phyloP scores from a whole-genome alignment of 139 green algal genomes.

The Astrephomene gubernaculifera region DNA sequence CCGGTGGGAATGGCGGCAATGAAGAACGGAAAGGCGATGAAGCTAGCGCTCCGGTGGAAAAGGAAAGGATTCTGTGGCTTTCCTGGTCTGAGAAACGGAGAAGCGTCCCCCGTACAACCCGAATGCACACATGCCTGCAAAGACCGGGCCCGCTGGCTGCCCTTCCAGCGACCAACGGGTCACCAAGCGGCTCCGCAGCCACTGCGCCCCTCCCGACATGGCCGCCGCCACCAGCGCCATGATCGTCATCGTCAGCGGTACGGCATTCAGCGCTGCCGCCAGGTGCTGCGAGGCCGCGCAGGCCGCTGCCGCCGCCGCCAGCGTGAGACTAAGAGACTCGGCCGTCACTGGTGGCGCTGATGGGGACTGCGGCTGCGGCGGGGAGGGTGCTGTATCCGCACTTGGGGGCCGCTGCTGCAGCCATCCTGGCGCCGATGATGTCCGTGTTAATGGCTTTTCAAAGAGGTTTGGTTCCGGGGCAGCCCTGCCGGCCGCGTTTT shows the following conservation, averaged over 20 bases:
- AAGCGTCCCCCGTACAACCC: neutral
- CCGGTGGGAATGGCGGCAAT: too few relatives aligned
- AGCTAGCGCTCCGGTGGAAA: too few relatives aligned
- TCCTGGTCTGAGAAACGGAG: too few relatives aligned
- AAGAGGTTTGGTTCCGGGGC: too few relatives aligned
- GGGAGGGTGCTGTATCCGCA: neutral
- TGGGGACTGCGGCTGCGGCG: neutral
- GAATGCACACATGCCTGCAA: neutral
- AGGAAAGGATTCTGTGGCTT: too few relatives aligned
- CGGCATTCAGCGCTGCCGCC: constrained; percentile 8
- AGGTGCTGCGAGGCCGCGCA: constrained; percentile 20
- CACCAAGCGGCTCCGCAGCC: neutral
- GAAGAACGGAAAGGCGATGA: too few relatives aligned
- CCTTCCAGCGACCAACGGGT: neutral
- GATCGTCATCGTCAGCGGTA: constrained; percentile 49
- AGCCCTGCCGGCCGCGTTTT: too few relatives aligned
- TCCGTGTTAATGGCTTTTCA: too few relatives aligned
- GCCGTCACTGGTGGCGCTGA: neutral
- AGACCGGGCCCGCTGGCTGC: neutral
- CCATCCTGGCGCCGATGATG: too few relatives aligned
- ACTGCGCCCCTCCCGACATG: constrained; percentile 15
- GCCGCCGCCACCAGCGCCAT: constrained; percentile 49
- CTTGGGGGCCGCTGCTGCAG: too few relatives aligned
- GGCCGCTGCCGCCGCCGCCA: constrained; percentile 55
- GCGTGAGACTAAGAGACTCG: constrained; percentile 47